Evolutionary conservation across 208 protist genomes (phyloP).

Genomic region (Acanthamoeba lugdunensis): DNA sequence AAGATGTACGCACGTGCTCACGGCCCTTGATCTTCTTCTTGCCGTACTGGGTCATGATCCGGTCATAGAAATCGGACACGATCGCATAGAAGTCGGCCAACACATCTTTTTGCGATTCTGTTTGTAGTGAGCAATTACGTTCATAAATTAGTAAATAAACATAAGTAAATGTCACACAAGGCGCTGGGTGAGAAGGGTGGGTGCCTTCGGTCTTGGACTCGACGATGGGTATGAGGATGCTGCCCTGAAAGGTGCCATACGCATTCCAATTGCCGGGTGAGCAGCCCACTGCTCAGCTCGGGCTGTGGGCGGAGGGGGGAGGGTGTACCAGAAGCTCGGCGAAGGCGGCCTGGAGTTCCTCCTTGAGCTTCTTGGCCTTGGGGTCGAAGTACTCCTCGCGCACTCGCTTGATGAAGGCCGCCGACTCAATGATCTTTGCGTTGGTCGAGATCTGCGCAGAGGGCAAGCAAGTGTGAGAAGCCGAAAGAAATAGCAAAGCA

Average conservation of each 20-base stretch:
- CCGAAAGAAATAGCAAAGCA: background rate
- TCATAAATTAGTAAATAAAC: background rate
- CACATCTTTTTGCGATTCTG: slow-evolving; percentile 44
- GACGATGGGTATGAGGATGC: slow-evolving; percentile 59
- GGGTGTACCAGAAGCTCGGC: slow-evolving; percentile 44
- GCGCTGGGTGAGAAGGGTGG: background rate
- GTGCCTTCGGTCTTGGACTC: slow-evolving; percentile 50
- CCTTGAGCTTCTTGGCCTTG: slow-evolving; percentile 68
- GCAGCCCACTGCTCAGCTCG: background rate
- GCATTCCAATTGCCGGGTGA: background rate
- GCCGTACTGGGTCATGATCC: slow-evolving; percentile 55
- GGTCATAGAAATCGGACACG: slow-evolving; percentile 61
- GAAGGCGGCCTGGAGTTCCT: slow-evolving; percentile 59
- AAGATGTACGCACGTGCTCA: background rate
- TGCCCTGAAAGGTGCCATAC: slow-evolving; percentile 10
- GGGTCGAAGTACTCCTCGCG: slow-evolving; percentile 69
- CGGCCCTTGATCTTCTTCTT: slow-evolving; percentile 74
- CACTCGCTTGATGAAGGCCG: slow-evolving; percentile 40
- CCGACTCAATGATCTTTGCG: slow-evolving; percentile 27
- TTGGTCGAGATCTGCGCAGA: slow-evolving; percentile 41
- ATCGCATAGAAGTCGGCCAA: slow-evolving; percentile 25
- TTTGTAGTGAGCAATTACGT: background rate
- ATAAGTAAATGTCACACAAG: background rate
- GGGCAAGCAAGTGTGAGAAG: background rate
- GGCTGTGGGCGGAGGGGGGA: background rate